Conservation (phyloP, 1,284 basidiomycete species). For the Ceratobasidium sp. region DNA sequence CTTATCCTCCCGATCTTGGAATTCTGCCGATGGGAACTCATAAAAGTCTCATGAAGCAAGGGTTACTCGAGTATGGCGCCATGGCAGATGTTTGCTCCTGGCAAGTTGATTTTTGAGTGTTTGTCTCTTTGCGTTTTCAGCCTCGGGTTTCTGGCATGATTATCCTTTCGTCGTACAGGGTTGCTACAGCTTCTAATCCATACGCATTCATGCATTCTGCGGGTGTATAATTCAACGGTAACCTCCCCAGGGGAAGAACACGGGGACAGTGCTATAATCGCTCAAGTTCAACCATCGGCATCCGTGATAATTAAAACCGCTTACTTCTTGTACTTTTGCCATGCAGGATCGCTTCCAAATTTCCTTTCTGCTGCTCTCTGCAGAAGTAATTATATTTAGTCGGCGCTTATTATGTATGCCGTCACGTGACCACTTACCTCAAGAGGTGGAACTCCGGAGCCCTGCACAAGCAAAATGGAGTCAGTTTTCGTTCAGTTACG, state of each 20-base stretch:
- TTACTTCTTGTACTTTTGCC: conserved; percentile 74
- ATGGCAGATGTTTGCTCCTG: neutral
- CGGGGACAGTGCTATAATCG: conserved; percentile 54
- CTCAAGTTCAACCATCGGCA: neutral
- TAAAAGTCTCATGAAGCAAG: no score
- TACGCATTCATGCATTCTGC: neutral
- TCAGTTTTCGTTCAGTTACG: neutral
- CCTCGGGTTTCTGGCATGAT: neutral
- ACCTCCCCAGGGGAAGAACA: conserved; percentile 60
- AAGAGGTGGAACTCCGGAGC: neutral
- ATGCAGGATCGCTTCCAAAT: conserved; percentile 73
- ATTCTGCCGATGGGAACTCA: no score
- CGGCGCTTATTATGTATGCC: conserved; percentile 43
- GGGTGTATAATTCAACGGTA: conserved; percentile 1
- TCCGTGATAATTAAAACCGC: conserved; percentile 46
- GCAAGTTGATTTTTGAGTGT: no score
- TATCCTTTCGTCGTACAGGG: neutral
- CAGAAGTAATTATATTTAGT: conserved; percentile 53
- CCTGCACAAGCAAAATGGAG: neutral
- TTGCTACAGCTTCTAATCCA: neutral
- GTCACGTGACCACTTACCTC: neutral
- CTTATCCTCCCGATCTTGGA: no score
- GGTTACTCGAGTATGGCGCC: neutral
- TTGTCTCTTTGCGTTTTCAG: no score
- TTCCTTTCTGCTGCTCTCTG: conserved; percentile 72